A percentile compares a stretch with the other conserved stretches of the same genome.
Evolutionary conservation across 345 rosid genomes (phyloP).

Genomic region (Citrus maxima): DNA sequence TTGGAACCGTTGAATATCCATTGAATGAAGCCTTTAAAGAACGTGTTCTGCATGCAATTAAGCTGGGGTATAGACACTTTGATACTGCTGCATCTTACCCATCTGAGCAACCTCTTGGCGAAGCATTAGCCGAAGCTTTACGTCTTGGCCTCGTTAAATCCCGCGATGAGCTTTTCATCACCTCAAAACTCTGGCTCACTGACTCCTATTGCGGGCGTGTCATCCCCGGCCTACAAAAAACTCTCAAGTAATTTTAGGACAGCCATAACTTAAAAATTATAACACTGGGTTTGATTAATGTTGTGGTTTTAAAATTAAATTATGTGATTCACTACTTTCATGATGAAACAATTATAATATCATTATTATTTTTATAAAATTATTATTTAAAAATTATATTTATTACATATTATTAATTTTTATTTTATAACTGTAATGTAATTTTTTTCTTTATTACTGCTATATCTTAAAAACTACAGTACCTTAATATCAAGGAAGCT

Average conservation of each 20-base stretch:
- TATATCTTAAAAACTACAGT: rapidly evolving
- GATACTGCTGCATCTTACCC: constrained; percentile 29
- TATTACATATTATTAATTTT: too few species aligned
- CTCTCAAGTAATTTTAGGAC: constrained; percentile 6
- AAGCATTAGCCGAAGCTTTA: constrained; percentile 23
- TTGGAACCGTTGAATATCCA: constrained; percentile 28
- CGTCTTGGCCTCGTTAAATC: constrained; percentile 13
- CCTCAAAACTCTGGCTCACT: constrained; percentile 25
- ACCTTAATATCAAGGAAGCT: too few species aligned
- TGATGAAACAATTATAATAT: too few species aligned
- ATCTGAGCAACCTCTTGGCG: constrained; percentile 33
- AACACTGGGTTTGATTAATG: rapidly evolving
- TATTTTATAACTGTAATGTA: too few species aligned
- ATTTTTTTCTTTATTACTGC: too few species aligned
- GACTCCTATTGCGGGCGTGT: not conserved
- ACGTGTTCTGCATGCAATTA: constrained; percentile 23
- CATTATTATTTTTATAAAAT: too few species aligned
- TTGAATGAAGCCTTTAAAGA: constrained; percentile 15
- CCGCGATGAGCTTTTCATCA: constrained; percentile 25
- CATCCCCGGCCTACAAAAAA: constrained; percentile 7
- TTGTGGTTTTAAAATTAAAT: too few species aligned
- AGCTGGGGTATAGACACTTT: constrained; percentile 32
- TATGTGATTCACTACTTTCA: too few species aligned
- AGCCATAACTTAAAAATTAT: too few species aligned
- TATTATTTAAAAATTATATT: too few species aligned